phyloP scores from a whole-genome alignment of 2,329 filamentous ascomycete genomes.

The Neofusicoccum kwambonambiense region DNA sequence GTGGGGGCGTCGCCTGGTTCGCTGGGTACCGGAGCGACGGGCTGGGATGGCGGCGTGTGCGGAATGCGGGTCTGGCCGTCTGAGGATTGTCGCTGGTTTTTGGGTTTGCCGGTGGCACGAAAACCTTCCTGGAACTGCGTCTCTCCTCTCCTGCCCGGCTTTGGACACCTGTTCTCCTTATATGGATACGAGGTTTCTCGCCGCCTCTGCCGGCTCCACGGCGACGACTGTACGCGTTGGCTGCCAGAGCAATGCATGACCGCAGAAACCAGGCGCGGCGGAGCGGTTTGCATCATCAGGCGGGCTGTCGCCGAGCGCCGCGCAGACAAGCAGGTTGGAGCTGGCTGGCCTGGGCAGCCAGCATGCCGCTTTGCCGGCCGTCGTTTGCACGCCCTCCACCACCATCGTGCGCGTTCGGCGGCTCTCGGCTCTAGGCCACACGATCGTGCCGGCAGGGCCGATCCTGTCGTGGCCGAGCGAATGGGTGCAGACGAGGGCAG shows the following conservation, averaged over 20 bases:
- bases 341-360: background rate
- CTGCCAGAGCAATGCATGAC: slow-evolving; percentile 7
- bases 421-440: background rate
- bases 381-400: background rate
- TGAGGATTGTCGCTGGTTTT: background rate
- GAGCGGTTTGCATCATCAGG: slow-evolving; percentile 14
- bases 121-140: background rate
- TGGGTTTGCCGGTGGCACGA: background rate
- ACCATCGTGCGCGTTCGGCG: background rate
- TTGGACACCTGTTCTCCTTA: background rate
- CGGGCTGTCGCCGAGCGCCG: slow-evolving; percentile 1
- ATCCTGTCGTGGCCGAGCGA: background rate
- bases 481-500: background rate
- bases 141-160: background rate
- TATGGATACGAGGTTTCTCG: background rate
- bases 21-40: background rate
- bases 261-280: background rate
- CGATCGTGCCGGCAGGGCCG: background rate
- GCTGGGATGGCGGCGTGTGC: slow-evolving; percentile 2
- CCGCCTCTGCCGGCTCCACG: background rate
- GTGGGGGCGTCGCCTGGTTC: background rate
- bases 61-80: slow-evolving; percentile 7
- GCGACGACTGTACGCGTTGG: background rate
- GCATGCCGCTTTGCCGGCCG: slow-evolving; percentile 1
- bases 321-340: background rate